Conservation (phyloP, 2,329 filamentous ascomycete species). For the Orbilia quercus region DNA sequence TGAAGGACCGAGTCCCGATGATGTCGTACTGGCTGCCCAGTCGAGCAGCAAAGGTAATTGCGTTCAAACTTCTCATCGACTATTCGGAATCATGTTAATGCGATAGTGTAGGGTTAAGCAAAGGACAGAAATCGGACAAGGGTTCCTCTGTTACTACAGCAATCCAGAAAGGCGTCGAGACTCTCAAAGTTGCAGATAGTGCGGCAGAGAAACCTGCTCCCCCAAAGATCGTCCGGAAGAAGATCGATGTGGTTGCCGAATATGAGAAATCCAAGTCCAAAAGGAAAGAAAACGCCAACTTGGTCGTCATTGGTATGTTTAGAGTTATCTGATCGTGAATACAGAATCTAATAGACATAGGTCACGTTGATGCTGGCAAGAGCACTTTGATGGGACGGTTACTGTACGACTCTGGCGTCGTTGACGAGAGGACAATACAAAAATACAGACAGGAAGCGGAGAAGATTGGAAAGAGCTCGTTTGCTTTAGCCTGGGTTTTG, state of each 20-base stretch:
- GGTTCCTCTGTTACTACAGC: conserved; percentile 67
- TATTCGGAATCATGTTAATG: not conserved
- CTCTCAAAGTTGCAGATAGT: conserved; percentile 62
- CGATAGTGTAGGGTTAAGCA: conserved; percentile 50
- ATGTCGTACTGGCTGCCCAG: conserved; percentile 86
- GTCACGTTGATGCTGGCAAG: conserved; percentile 97
- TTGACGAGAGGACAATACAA: conserved; percentile 88
- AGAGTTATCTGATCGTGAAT: not conserved
- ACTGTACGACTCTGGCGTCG: conserved; percentile 84
- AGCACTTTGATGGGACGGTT: conserved; percentile 97
- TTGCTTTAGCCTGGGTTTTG: conserved; percentile 95
- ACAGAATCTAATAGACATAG: conserved; percentile 64
- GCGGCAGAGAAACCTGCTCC: conserved; percentile 17
- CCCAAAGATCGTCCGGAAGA: conserved; percentile 67
- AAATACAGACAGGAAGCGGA: conserved; percentile 89
- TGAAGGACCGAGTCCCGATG: conserved; percentile 88
- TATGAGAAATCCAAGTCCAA: conserved; percentile 75
- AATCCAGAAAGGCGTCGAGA: conserved; percentile 70
- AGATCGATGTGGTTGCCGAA: conserved; percentile 84
- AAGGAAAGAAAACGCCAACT: conserved; percentile 81
- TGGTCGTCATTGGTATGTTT: conserved; percentile 85
- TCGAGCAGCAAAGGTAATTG: conserved; percentile 64
- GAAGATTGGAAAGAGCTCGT: conserved; percentile 91
- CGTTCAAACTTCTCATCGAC: not conserved
- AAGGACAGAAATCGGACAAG: conserved; percentile 62